These are phyloP conservation scores for Eucalyptus grandis DNA, from an alignment of 345 rosid genomes.

Conservation along the genomic window DNA sequence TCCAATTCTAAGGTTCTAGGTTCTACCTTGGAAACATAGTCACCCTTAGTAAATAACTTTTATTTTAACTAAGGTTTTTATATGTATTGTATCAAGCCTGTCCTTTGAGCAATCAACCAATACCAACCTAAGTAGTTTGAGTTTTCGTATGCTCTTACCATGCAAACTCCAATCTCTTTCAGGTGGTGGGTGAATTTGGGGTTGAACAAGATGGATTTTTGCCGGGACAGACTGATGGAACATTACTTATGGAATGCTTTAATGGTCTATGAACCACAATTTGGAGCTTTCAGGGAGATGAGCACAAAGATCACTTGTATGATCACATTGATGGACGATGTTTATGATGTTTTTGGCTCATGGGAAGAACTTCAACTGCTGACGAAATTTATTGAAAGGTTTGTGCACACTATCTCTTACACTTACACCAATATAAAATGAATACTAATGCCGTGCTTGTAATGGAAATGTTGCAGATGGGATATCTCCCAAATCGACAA, in stretches of 20 bases:
- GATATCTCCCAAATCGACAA: not conserved
- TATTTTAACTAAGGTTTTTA: not conserved
- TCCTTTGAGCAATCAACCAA: not conserved
- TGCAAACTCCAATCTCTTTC: not conserved
- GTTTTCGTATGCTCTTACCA: not conserved
- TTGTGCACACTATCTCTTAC: not conserved
- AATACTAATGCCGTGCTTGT: not conserved
- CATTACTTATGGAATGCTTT: constrained; percentile 1
- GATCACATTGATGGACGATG: constrained; percentile 2
- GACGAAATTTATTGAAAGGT: constrained; percentile 4
- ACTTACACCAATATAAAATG: not conserved
- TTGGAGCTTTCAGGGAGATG: not conserved
- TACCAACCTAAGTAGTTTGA: not conserved
- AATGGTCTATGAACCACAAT: constrained; percentile 5
- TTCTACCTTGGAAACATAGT: no score
- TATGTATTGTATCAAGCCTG: not conserved
- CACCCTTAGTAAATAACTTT: no score
- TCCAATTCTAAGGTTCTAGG: no score
- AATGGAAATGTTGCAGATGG: not conserved
- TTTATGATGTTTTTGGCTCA: not conserved
- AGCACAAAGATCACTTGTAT: not conserved
- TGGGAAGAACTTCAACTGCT: constrained; percentile 3
- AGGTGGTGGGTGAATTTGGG: constrained; percentile 17
- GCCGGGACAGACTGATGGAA: constrained; percentile 3
- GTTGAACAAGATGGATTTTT: not conserved